Evolutionary conservation across 1,284 basidiomycete species (phyloP).

Genomic region (Trichosporon inkin): DNA sequence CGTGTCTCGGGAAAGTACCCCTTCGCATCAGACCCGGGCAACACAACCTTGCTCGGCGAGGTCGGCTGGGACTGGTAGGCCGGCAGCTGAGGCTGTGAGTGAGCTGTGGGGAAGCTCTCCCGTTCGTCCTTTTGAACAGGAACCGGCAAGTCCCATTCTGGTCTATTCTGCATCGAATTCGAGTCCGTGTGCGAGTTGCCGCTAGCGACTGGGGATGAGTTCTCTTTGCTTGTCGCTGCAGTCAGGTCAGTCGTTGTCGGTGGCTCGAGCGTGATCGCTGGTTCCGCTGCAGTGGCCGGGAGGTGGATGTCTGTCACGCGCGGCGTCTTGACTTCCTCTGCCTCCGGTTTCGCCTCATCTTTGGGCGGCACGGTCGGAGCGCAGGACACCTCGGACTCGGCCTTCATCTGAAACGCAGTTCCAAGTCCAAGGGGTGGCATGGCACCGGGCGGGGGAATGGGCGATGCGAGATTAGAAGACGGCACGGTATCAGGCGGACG

Average conservation of each 20-base stretch:
- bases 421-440: too few relatives aligned
- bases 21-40: background rate
- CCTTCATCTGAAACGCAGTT: background rate
- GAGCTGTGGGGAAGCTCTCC: background rate
- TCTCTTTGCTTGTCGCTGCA: background rate
- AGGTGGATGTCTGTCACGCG: background rate
- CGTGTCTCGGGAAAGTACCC: background rate
- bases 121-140: background rate
- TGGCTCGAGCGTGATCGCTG: background rate
- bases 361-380: background rate
- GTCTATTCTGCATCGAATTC: background rate
- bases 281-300: background rate
- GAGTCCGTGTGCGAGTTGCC: background rate
- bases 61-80: conserved; percentile 3
- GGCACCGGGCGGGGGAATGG: too few relatives aligned
- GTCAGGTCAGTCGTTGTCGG: background rate
- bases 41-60: background rate
- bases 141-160: background rate
- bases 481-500: too few relatives aligned
- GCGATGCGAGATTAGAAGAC: too few relatives aligned
- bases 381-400: background rate
- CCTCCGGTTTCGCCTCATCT: background rate
- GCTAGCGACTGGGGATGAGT: background rate
- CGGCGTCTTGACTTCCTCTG: background rate
- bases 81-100: background rate